These are phyloP conservation scores for Azolla pinnata DNA, from an alignment of 75 land plant species.

Conservation along the genomic window DNA sequence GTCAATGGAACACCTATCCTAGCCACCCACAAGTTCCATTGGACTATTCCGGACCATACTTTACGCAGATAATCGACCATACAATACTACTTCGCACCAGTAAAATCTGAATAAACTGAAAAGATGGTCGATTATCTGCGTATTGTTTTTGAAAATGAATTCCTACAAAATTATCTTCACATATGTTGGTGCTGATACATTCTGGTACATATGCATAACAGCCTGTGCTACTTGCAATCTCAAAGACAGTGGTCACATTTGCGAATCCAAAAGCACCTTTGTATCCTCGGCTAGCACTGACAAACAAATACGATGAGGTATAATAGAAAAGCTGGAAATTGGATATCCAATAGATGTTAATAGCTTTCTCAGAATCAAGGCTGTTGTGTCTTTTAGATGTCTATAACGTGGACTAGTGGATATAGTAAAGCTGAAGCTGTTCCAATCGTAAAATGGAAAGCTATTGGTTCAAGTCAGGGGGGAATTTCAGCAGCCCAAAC, in stretches of 20 bases:
- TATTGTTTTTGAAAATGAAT: neutral
- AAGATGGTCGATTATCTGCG: neutral
- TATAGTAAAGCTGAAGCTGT: slow-evolving; percentile 60
- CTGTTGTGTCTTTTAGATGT: slow-evolving; percentile 50
- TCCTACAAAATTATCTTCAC: neutral
- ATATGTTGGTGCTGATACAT: neutral
- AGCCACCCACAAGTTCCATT: too few species aligned
- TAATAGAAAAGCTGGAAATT: too few species aligned
- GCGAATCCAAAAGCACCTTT: slow-evolving; percentile 75
- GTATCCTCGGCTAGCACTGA: slow-evolving; percentile 77
- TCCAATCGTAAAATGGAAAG: slow-evolving; percentile 79
- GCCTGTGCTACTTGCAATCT: slow-evolving; percentile 82
- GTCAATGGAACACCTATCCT: too few species aligned
- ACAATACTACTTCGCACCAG: neutral
- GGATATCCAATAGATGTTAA: too few species aligned
- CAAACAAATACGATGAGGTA: slow-evolving; percentile 78
- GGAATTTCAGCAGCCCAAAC: slow-evolving; percentile 60
- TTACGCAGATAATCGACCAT: neutral
- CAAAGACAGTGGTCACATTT: slow-evolving; percentile 54
- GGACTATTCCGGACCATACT: slow-evolving; percentile 4
- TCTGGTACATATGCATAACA: slow-evolving; percentile 17
- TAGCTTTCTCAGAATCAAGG: too few species aligned
- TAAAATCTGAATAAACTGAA: too few species aligned
- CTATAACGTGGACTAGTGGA: slow-evolving; percentile 99
- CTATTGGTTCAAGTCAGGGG: slow-evolving; percentile 17